These are phyloP conservation scores for Macrocystidia cucumis DNA, from an alignment of 1,284 basidiomycete genomes.

Conservation along the genomic window DNA sequence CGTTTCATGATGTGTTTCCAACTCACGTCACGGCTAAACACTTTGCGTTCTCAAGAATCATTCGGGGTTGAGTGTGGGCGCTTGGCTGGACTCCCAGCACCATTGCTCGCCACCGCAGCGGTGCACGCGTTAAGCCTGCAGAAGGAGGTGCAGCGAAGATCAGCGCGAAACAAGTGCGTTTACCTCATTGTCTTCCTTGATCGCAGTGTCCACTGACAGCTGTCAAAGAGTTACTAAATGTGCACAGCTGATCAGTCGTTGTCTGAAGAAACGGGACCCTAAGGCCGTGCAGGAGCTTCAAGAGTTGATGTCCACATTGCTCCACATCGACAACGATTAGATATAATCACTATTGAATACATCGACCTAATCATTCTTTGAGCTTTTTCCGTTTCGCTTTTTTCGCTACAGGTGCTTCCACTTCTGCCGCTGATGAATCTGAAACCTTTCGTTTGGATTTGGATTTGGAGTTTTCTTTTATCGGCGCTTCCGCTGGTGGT, in stretches of 20 bases:
- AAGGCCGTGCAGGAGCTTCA: too few species aligned
- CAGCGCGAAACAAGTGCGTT: slow-evolving; percentile 41
- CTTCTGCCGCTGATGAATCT: slow-evolving; percentile 19
- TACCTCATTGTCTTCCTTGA: too few species aligned
- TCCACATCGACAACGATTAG: too few species aligned
- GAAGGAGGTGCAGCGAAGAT: slow-evolving; percentile 37
- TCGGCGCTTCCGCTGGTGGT: slow-evolving; percentile 8
- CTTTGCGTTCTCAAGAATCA: slow-evolving; percentile 46
- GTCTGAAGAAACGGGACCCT: too few species aligned
- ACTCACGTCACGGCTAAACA: not conserved
- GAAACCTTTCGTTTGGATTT: slow-evolving; percentile 36
- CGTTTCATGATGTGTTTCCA: slow-evolving; percentile 21
- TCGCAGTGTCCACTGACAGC: too few species aligned
- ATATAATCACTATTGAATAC: too few species aligned
- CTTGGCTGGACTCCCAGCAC: slow-evolving; percentile 73
- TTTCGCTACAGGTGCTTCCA: slow-evolving; percentile 18
- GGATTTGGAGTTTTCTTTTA: slow-evolving; percentile 12
- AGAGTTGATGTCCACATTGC: too few species aligned
- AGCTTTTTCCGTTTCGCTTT: slow-evolving; percentile 49
- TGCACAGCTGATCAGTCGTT: too few species aligned
- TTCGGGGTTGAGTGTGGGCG: slow-evolving; percentile 89
- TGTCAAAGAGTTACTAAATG: too few species aligned
- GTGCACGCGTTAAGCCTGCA: slow-evolving; percentile 52
- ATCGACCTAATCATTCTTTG: slow-evolving; percentile 27
- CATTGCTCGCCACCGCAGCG: slow-evolving; percentile 54